Base-by-base conservation (phyloP, 129 eudicot genomes). In the Flaveria robusta region DNA sequence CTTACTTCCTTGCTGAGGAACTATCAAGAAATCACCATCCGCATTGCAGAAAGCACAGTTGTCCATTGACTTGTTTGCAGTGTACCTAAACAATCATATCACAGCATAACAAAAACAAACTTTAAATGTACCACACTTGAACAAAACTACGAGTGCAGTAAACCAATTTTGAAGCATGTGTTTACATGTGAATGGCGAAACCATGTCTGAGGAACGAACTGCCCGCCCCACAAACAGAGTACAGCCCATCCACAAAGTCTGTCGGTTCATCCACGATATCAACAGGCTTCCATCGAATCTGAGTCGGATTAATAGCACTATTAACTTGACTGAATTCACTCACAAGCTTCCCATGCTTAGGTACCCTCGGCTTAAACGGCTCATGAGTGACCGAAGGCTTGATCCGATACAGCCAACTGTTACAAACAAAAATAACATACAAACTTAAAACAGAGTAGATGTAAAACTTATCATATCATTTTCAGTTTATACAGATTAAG, bases 361-460 rank as follows among this genome's bases (percentile, higher is more conserved):
- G 96, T 1, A 79, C 82, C 69, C 92, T 79, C 16, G 92, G 89
- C 76, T 78, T 79, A 82, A 94, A 94, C 11, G 99, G 97, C 76
- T 94, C 99, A 75, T 94, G 99, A 13, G 99, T 94, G 46, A 91
- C 99, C 5, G 99, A 94, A 67, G 99, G 97, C 81, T 94, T 94
- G 71, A 92, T 84, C 39, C 96, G 90, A 85, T 92, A 92, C 65
- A 94, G 43, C 99, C 99, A 94, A 81, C 99, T 94, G 79, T 80
- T 67, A 9, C 45, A 80, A 74, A 74, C 71, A 80, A 42, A 73
- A 11, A 65, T 10, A 63, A 16, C 63, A 58, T 15, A n/a, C n/a
- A n/a, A n/a, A n/a, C n/a, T n/a, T n/a, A n/a, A n/a, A n/a, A n/a
- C n/a, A n/a, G n/a, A n/a, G n/a, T n/a, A n/a, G n/a, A n/a, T n/a